Evolutionary conservation across 2,329 filamentous ascomycete genomes (phyloP).

Genomic region (Dryadomyces sulphureus): DNA sequence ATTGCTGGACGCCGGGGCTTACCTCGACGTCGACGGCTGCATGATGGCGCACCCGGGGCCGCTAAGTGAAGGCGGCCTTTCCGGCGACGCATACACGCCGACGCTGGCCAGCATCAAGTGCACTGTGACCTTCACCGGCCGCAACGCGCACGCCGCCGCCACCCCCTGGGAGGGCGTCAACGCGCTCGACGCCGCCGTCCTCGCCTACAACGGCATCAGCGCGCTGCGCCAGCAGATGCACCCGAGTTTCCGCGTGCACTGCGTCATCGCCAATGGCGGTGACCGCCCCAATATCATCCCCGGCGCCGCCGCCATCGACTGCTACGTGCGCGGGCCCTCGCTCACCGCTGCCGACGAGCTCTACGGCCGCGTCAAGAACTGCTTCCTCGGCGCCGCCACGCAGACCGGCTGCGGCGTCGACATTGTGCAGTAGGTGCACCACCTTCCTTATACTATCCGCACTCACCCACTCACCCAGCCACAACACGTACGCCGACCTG

Average conservation of each 20-base stretch:
- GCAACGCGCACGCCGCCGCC: slow-evolving; percentile 28
- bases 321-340: too few relatives aligned
- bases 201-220: slow-evolving; percentile 22
- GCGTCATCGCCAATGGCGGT: slow-evolving; percentile 25
- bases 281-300: slow-evolving; percentile 23
- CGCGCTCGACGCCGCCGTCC: slow-evolving; percentile 30
- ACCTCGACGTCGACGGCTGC: slow-evolving; percentile 19
- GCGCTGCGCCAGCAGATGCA: slow-evolving; percentile 31
- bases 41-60: slow-evolving; percentile 24
- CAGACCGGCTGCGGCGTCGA: too few relatives aligned
- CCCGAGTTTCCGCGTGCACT: slow-evolving; percentile 33
- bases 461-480: too few relatives aligned
- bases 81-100: too few relatives aligned
- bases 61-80: not conserved
- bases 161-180: slow-evolving; percentile 32
- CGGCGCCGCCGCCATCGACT: slow-evolving; percentile 21
- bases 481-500: too few relatives aligned
- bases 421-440: too few relatives aligned
- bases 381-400: too few relatives aligned
- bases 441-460: too few relatives aligned
- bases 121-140: slow-evolving; percentile 22
- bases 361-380: too few relatives aligned
- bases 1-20: slow-evolving; percentile 26
- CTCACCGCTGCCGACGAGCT: too few relatives aligned
- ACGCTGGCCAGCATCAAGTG: not conserved